These are phyloP conservation scores for Dendrobium catenatum DNA, from an alignment of 106 monocot genomes.

Conservation along the genomic window DNA sequence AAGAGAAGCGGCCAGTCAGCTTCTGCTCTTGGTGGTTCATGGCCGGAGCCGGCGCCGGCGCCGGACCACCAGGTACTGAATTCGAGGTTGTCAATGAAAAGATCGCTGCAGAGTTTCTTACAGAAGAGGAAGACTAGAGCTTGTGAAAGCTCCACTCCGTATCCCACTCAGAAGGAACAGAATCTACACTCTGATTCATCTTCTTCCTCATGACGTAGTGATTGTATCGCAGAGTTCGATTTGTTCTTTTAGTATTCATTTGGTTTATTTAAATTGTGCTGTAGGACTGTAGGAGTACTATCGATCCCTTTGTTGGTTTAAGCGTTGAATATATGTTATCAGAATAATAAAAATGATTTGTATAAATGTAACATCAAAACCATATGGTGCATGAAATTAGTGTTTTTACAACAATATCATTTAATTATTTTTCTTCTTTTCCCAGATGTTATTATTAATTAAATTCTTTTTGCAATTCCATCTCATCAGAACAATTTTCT, in stretches of 20 bases:
- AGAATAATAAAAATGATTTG: too few relatives aligned
- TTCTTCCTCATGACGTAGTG: background rate
- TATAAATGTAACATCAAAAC: too few relatives aligned
- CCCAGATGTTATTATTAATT: too few relatives aligned
- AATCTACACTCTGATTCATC: background rate
- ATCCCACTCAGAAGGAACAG: background rate
- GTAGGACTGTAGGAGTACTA: too few relatives aligned
- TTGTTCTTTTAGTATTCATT: background rate
- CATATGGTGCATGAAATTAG: too few relatives aligned
- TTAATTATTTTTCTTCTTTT: too few relatives aligned
- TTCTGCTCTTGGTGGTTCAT: background rate
- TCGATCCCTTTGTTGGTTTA: too few relatives aligned
- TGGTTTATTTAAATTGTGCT: too few relatives aligned
- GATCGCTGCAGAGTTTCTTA: slow-evolving; percentile 14
- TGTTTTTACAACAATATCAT: too few relatives aligned
- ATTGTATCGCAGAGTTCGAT: background rate
- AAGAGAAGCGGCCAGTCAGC: background rate
- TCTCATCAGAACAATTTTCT: too few relatives aligned
- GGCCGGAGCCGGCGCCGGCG: background rate
- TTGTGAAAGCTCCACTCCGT: background rate
- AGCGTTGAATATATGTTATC: too few relatives aligned
- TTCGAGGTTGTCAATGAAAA: slow-evolving; percentile 11
- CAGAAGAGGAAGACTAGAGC: slow-evolving; percentile 13
- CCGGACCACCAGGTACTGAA: background rate
- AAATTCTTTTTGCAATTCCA: too few relatives aligned